Base-by-base conservation (phyloP, 1,284 basidiomycete genomes). In the Cutaneotrichosporon sp. region DNA sequence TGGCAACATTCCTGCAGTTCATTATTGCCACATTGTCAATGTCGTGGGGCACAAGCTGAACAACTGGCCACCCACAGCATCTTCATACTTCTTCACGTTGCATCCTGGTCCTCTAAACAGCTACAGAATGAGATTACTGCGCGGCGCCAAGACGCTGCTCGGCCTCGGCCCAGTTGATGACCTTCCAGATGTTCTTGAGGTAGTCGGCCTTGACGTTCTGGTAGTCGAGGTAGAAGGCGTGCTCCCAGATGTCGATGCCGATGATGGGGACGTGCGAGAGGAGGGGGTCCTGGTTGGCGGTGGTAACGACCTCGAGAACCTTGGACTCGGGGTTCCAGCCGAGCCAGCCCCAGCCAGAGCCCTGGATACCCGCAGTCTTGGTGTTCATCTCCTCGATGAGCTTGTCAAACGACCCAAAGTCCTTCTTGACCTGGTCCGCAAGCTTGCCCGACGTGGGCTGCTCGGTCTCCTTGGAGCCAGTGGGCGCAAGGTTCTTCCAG, bases 331-430 rank as follows among this genome's bases (percentile, higher is more conserved):
- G 66, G 76, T 87, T 87, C 73, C 83, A 88, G 38, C 87, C 89
- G 56, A 97, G 81, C 94, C 94, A 97, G 47, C 91, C 93, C 96
- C 94, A 98, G 18, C 94, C 96, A 60, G 88, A 92, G 43, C 94
- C 96, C 77, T 99, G 94, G 63, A 99, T 87, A 51, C 81, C 90
- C 42, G 88, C 88, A n/a, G 94, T 93, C 62, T 82, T 82, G 23
- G 90, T 75, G 77, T 93, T 97, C 74, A 97, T 83, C 62, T 82
- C 81, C 59, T 87, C 86, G 73, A 83, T 84, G 75, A 87, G 78
- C 60, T 77, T 78, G 51, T 87, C 85, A 54, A 97, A 76, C 13
- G 84, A 84, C 50, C 91, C 92, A 75, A 93, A 98, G 66, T 87
- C 85, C 53, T 82, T 80, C 62, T 87, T 80, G 73, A 98, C 84